Evolutionary conservation across 805 yeast genomes (phyloP).

Genomic region (Candida xyloterini): DNA sequence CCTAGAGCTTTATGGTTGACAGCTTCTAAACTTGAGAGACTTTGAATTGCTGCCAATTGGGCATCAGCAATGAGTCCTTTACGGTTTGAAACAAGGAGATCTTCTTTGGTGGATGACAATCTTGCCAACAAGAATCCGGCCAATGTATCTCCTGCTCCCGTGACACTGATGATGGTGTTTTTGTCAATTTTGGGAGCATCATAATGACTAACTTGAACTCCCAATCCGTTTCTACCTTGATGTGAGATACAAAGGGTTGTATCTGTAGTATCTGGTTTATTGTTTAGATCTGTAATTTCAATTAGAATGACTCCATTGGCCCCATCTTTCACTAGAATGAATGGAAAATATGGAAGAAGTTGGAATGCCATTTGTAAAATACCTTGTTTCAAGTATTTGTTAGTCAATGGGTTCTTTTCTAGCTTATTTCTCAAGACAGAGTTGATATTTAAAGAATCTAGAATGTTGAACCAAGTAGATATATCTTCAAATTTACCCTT

Average conservation of each 20-base stretch:
- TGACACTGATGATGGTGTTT: conserved; percentile 55
- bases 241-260: conserved; percentile 22
- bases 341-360: conserved; percentile 71
- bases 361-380: conserved; percentile 65
- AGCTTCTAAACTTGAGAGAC: conserved; percentile 23
- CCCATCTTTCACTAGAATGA: conserved; percentile 66
- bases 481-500: conserved; percentile 44
- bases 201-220: conserved; percentile 64
- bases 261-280: neutral
- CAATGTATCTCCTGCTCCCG: conserved; percentile 88
- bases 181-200: conserved; percentile 34
- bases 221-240: conserved; percentile 35
- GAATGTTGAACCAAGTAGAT: conserved; percentile 70
- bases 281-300: conserved; percentile 33
- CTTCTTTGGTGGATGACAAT: conserved; percentile 21
- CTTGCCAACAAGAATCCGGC: conserved; percentile 59
- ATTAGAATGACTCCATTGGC: conserved; percentile 53
- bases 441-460: conserved; percentile 57
- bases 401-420: conserved; percentile 31
- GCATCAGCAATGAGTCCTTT: conserved; percentile 26
- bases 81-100: conserved; percentile 1
- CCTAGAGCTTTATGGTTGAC: conserved; percentile 23
- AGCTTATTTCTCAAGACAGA: conserved; percentile 45
- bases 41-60: conserved; percentile 27
- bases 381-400: conserved; percentile 39